Percentiles rank a stretch among this genome's conserved stretches.
Conservation (phyloP, 768 basidiomycete species). For the Agaricus blazei region DNA sequence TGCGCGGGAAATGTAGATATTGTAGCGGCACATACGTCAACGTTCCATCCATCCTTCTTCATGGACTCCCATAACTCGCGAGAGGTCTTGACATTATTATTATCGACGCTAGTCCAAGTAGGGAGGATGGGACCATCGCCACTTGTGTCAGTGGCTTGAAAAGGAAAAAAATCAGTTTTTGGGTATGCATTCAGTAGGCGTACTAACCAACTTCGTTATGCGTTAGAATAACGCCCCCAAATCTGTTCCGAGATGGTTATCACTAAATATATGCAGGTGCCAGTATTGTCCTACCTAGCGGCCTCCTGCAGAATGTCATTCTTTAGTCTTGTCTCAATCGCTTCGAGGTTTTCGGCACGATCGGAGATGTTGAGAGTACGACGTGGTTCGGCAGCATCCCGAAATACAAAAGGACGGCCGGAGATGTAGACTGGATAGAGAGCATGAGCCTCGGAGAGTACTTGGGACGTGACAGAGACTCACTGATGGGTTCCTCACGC, state of each 20-base stretch:
- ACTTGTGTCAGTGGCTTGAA: slow-evolving; percentile 21
- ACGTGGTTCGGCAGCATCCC: slow-evolving; percentile 82
- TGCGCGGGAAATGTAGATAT: not conserved
- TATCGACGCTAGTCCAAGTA: slow-evolving; percentile 92
- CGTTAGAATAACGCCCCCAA: slow-evolving; percentile 85
- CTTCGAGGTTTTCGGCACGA: slow-evolving; percentile 92
- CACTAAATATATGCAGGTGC: not conserved
- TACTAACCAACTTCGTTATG: slow-evolving; percentile 84
- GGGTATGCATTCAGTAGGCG: not conserved
- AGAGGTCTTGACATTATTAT: slow-evolving; percentile 77
- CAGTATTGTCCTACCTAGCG: slow-evolving; percentile 40
- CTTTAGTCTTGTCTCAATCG: slow-evolving; percentile 84
- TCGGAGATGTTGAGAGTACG: slow-evolving; percentile 78
- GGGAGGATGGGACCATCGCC: slow-evolving; percentile 82
- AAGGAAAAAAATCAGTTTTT: not conserved
- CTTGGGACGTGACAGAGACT: slow-evolving; percentile 19
- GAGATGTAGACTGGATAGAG: slow-evolving; percentile 67
- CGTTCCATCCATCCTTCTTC: slow-evolving; percentile 81
- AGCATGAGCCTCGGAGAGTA: not conserved
- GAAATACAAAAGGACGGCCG: slow-evolving; percentile 87
- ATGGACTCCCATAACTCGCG: slow-evolving; percentile 81
- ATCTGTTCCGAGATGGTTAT: slow-evolving; percentile 37
- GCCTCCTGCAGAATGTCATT: slow-evolving; percentile 89
- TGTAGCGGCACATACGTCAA: slow-evolving; percentile 56
- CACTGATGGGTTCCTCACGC: slow-evolving; percentile 91